Base-by-base conservation (phyloP, 192 early-diverging fungal genomes). In the Gamsiella multidivaricata region DNA sequence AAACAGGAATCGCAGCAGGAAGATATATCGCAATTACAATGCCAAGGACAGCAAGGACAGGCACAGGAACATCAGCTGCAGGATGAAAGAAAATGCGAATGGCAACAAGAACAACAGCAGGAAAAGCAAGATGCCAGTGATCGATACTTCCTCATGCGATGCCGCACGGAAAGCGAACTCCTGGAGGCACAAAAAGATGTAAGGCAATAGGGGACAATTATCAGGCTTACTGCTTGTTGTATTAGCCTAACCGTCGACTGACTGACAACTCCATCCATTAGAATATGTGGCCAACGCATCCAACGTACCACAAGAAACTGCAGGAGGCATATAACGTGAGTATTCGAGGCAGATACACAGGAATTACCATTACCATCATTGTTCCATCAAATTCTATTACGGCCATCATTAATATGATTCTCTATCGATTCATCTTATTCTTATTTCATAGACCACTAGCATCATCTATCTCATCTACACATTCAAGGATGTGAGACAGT, bases 261-360 rank as follows among this genome's bases (percentile, higher is more conserved):
- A n/a, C n/a, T n/a, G n/a, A n/a, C n/a, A n/a, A n/a, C n/a, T n/a
- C n/a, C n/a, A n/a, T n/a, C 15, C 10, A 5, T 22, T 58, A 72
- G 70, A 53, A 56, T 12, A n/a, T 52, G 6, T 73, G 70, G 70
- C 62, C 56, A 33, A 73, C 70, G 10, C 65, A 59, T 17, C 70
- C 61, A 1, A 3, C 65, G 7, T 73, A 64, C 41, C 20, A 65
- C 26, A 22, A 73, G 17, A 29, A 25, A 14, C 29, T 65, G 7
- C 41, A 23, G 22, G 5, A 59, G 25, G 55, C 62, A 0, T 73
- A 64, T 50, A 37, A 56, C 5, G 54, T 50, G 45, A 1, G 52
- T 23, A 7, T 18, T 18, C 18, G 45, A 18, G 45, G 10, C 6
- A n/a, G n/a, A n/a, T n/a, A n/a, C n/a, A n/a, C n/a, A n/a, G n/a